phyloP scores from a whole-genome alignment of 345 rosid genomes.

The Limnanthes douglasii region DNA sequence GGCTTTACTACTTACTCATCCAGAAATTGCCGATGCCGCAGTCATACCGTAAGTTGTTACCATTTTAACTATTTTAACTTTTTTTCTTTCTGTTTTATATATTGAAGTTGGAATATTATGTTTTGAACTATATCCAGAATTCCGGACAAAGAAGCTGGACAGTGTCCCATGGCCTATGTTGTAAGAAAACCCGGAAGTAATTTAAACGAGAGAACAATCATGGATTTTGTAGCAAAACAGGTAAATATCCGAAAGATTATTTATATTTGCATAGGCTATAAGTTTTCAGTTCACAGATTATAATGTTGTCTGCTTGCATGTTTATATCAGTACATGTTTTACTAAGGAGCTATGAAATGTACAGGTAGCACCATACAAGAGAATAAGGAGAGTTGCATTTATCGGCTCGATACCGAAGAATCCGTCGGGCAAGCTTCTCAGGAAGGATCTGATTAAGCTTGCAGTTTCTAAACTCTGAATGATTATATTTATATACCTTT shows the following conservation, averaged over 20 bases:
- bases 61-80: no score
- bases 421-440: constrained; percentile 83
- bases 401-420: constrained; percentile 58
- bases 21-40: constrained; percentile 35
- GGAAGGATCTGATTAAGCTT: constrained; percentile 82
- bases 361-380: constrained; percentile 25
- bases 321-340: no score
- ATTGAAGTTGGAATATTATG: no score
- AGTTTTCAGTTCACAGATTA: no score
- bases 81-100: no score
- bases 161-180: constrained; percentile 16
- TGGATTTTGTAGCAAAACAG: constrained; percentile 12
- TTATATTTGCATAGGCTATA: no score
- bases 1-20: constrained; percentile 27
- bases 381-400: constrained; percentile 32
- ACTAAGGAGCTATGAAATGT: constrained; percentile 1
- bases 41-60: constrained; percentile 24
- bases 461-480: constrained; percentile 90
- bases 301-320: no score
- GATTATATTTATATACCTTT: no score
- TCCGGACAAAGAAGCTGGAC: constrained; percentile 15
- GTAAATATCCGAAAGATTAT: no score
- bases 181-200: constrained; percentile 12
- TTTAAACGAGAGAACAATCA: constrained; percentile 10
- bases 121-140: no score